Conservation (phyloP, 495 filamentous ascomycete species). For the Pyrenula aspistea region DNA sequence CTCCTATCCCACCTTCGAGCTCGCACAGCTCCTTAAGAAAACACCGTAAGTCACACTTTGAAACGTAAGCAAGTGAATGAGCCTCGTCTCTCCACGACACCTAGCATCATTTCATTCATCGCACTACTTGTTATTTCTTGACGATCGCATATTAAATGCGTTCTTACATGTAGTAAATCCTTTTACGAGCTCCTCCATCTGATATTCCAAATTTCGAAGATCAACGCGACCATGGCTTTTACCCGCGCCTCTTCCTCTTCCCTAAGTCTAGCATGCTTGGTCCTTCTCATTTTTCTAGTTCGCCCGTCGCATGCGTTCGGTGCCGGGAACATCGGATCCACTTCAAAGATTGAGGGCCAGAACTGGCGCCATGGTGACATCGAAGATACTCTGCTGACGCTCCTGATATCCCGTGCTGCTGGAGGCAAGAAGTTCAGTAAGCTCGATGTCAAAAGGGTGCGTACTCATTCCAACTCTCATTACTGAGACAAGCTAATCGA, state of each 20-base stretch:
- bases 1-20: not conserved
- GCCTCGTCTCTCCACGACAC: no score
- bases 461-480: conserved; percentile 15
- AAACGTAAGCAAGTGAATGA: no score
- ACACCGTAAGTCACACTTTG: not conserved
- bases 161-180: no score
- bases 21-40: not conserved
- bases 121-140: no score
- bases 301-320: conserved; percentile 68
- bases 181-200: no score
- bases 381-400: conserved; percentile 70
- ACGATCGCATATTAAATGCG: no score
- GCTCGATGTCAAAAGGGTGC: conserved; percentile 69
- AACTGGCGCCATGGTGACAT: conserved; percentile 92
- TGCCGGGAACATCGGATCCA: conserved; percentile 72
- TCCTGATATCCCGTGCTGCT: conserved; percentile 62
- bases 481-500: not conserved
- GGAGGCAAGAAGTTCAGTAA: conserved; percentile 81
- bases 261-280: not conserved
- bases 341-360: conserved; percentile 66
- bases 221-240: not conserved
- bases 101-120: no score
- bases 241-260: not conserved
- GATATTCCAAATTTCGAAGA: no score
- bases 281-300: conserved; percentile 47